Conservation (phyloP, 2,329 filamentous ascomycete genomes). For the Aspergillus tubingensis region DNA sequence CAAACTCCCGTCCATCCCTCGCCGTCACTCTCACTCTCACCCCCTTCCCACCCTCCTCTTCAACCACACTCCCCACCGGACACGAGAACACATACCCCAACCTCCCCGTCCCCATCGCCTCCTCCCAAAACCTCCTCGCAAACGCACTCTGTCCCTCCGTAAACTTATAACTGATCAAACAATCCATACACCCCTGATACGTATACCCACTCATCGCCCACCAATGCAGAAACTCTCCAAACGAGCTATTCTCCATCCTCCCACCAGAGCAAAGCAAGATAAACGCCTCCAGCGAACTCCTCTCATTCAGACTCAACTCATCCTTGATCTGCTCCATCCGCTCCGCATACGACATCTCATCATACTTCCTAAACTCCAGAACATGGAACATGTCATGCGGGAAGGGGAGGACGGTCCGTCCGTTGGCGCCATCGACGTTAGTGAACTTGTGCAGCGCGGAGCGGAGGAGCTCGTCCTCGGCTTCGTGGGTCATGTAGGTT, state of each 20-base stretch:
- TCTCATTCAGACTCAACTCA: constrained; percentile 46
- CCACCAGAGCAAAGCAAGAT: constrained; percentile 48
- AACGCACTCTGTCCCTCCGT: constrained; percentile 50
- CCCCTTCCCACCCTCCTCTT: background rate
- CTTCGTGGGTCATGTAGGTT: constrained; percentile 43
- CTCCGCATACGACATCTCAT: constrained; percentile 46
- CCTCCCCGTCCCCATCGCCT: constrained; percentile 43
- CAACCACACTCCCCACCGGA: constrained; percentile 36
- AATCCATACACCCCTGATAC: constrained; percentile 43
- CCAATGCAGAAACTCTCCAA: constrained; percentile 54
- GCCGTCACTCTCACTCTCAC: constrained; percentile 43
- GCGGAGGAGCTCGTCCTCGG: constrained; percentile 42
- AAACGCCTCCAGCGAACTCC: constrained; percentile 42
- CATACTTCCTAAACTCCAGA: constrained; percentile 38
- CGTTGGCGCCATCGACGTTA: constrained; percentile 49
- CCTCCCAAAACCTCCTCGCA: constrained; percentile 49
- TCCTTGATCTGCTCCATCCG: constrained; percentile 45
- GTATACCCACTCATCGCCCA: constrained; percentile 49
- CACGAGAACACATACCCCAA: constrained; percentile 47
- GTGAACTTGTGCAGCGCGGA: constrained; percentile 46
- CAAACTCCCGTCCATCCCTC: constrained; percentile 32
- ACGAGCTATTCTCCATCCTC: constrained; percentile 46
- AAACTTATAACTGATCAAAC: constrained; percentile 48
- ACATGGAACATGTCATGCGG: constrained; percentile 42
- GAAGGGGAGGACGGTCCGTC: constrained; percentile 43